A percentile compares a stretch with the other conserved stretches of the same genome.
phyloP scores from a whole-genome alignment of 2,329 filamentous ascomycete genomes.

The Fusarium hainanense region DNA sequence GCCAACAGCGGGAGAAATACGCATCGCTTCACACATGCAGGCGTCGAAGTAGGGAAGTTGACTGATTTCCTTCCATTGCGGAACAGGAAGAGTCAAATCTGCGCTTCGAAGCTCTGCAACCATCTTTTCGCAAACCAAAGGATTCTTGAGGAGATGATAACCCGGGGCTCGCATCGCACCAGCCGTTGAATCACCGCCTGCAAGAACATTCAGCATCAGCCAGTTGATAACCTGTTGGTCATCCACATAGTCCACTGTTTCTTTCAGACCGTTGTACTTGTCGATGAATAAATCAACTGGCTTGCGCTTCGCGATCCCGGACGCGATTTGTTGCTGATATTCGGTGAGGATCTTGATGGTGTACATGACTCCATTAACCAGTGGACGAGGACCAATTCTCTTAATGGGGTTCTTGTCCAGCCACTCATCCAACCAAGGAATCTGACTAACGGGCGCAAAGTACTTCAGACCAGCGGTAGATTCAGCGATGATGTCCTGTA shows the following conservation, averaged over 20 bases:
- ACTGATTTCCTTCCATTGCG: conserved; percentile 35
- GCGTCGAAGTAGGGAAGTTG: conserved; percentile 29
- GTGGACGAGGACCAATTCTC: conserved; percentile 15
- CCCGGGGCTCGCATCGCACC: conserved; percentile 35
- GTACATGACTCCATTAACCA: conserved; percentile 22
- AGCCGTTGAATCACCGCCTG: conserved; percentile 35
- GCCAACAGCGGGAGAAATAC: conserved; percentile 20
- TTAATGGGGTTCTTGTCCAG: conserved; percentile 39
- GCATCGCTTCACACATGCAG: conserved; percentile 32
- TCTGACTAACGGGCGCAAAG: conserved; percentile 36
- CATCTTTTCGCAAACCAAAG: conserved; percentile 17
- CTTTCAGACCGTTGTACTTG: conserved; percentile 33
- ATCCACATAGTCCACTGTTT: conserved; percentile 32
- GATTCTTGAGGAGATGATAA: conserved; percentile 29
- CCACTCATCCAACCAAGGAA: conserved; percentile 41
- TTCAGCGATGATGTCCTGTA: conserved; percentile 27
- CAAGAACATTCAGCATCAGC: conserved; percentile 38
- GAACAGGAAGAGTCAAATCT: conserved; percentile 11
- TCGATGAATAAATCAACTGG: conserved; percentile 38
- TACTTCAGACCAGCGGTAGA: conserved; percentile 32
- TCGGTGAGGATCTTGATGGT: conserved; percentile 37
- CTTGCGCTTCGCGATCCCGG: conserved; percentile 22
- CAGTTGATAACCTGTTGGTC: conserved; percentile 37
- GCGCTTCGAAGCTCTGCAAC: conserved; percentile 24
- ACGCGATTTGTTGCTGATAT: conserved; percentile 30